Evolutionary conservation across 495 filamentous ascomycete species (phyloP).

Genomic region (Penicillium subrubescens): DNA sequence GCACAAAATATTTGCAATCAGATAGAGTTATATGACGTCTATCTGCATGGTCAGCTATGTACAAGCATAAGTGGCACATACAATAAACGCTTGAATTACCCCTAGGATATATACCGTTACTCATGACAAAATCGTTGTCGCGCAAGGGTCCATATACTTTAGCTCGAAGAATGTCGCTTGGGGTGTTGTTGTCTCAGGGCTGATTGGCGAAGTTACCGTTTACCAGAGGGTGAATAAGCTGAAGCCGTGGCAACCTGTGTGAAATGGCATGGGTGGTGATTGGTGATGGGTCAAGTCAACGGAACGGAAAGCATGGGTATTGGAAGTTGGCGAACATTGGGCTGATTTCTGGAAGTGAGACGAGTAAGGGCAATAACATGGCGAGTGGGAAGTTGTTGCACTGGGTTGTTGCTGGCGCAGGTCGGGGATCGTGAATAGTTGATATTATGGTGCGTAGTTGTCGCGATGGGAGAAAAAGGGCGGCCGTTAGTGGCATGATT

Average conservation of each 20-base stretch:
- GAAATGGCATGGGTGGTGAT: not conserved
- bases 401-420: not conserved
- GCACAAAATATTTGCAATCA: not conserved
- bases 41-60: slow-evolving; percentile 5
- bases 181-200: not conserved
- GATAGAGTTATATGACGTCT: not conserved
- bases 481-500: slow-evolving; percentile 23
- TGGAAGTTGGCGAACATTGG: not conserved
- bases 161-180: not conserved
- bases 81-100: not conserved
- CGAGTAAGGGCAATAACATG: not conserved
- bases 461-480: slow-evolving; percentile 15
- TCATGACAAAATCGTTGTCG: not conserved
- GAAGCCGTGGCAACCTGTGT: not conserved
- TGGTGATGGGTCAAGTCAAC: not conserved
- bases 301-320: not conserved
- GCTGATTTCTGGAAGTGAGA: not conserved
- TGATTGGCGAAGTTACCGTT: not conserved
- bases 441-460: not conserved
- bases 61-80: slow-evolving; percentile 1
- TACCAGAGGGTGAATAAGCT: not conserved
- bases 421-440: not conserved
- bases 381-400: not conserved
- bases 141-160: slow-evolving; percentile 5
- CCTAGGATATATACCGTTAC: not conserved